Base-by-base conservation (phyloP, 352 stramenopile genomes). In the Phytophthora megakarya region DNA sequence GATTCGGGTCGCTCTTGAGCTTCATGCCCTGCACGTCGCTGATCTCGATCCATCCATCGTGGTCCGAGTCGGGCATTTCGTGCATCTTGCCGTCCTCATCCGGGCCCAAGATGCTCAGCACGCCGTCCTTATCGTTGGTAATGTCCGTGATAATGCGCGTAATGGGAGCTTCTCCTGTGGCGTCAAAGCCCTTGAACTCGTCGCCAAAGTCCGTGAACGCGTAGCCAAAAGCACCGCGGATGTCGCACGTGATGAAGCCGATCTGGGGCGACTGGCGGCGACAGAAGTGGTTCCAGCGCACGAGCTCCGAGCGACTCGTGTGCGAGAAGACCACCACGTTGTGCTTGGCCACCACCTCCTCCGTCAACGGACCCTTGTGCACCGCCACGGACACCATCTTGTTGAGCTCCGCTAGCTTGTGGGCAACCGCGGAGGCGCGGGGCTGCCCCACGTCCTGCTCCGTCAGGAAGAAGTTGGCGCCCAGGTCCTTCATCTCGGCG, bases 401-500 rank as follows among this genome's bases (percentile, higher is more conserved):
- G 80, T 98, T 98, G 8, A 98, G 77, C 67, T 97, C 92, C 26
- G 89, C 84, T 26, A 98, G 76, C 74, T 89, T 90, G 74, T 94
- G 82, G 21, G 79, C 67, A 42, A 89, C 83, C 1, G 81, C 82
- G 2, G 60, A 42, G 4, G 84, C 86, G 21, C 88, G 80, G 8
- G 88, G 84, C 15, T 81, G 64, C 9, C 86, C 87, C 12, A 96
- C 75, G 57, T 96, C 86, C 32, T 84, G 53, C 67, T 97, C 88
- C 37, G 76, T 81, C 15, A 98, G 68, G 63, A 98, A 98, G 57
- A 98, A 98, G 63, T 98, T 98, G n/a, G 67, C 67, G 23, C 93
- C 93, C n/a, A 97, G 67, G 68, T 98, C 93, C 57, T 90, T 89
- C 16, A 90, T 77, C 61, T 92, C 76, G 18, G 84, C 72, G 21